A percentile compares a stretch with the other conserved stretches of the same genome.
Conservation (phyloP, 495 filamentous ascomycete genomes). For the Stereocaulon alpinum region DNA sequence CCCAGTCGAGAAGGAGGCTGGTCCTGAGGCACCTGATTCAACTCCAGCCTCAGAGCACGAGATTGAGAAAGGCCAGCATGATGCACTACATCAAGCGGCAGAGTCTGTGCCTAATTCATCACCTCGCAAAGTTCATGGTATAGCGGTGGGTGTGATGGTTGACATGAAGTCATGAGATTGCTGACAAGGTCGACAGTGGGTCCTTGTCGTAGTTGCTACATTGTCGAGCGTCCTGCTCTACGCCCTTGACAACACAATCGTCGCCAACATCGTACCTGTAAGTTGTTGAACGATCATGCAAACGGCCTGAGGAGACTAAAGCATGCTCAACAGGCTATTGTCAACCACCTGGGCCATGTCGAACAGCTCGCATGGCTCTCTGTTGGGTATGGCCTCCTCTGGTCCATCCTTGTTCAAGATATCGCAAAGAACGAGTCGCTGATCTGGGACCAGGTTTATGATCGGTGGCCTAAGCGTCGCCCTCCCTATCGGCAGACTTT, state of each 20-base stretch:
- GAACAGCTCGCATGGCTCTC: conserved; percentile 47
- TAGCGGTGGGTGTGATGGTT: no score
- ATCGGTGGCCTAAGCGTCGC: not conserved
- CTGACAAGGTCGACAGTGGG: not conserved
- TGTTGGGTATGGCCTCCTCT: conserved; percentile 38
- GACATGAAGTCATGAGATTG: no score
- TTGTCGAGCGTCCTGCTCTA: conserved; percentile 42
- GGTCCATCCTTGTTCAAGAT: conserved; percentile 8
- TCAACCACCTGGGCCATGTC: conserved; percentile 38
- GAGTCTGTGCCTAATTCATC: no score
- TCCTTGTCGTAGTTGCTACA: conserved; percentile 19
- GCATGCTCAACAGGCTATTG: conserved; percentile 26
- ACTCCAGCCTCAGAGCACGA: no score
- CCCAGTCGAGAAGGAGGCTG: no score
- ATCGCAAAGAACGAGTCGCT: no score
- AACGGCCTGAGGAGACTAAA: no score
- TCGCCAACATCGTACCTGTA: conserved; percentile 44
- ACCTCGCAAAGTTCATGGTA: no score
- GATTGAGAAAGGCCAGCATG: no score
- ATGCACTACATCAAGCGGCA: no score
- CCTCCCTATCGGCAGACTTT: conserved; percentile 33
- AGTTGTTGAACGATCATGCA: not conserved
- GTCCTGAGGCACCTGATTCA: no score
- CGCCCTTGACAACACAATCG: conserved; percentile 51
- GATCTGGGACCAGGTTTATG: not conserved